These are phyloP conservation scores for Lanmaoa rubissima DNA, from an alignment of 768 basidiomycete genomes.

Conservation along the genomic window DNA sequence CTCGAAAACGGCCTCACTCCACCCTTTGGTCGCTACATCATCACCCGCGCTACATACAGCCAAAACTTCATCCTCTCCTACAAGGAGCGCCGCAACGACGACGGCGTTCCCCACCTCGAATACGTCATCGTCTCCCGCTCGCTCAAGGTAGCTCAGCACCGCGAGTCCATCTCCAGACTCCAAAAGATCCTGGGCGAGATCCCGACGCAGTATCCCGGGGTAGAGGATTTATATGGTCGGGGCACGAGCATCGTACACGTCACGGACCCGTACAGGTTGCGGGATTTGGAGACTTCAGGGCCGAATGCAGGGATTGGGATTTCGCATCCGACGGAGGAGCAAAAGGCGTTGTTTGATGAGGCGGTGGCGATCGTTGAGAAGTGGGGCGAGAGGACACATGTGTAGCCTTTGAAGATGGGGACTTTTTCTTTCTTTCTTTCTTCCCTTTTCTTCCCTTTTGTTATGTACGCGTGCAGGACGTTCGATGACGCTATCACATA, in stretches of 20 bases:
- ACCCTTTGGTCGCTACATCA: slow-evolving; percentile 54
- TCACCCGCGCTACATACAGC: slow-evolving; percentile 41
- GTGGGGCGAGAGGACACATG: slow-evolving; percentile 29
- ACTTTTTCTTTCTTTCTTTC: no score
- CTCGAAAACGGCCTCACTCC: slow-evolving; percentile 66
- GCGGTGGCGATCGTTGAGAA: slow-evolving; percentile 69
- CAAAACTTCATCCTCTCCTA: slow-evolving; percentile 32
- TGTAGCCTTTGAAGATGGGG: no score
- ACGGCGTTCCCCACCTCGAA: slow-evolving; percentile 14
- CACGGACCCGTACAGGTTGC: slow-evolving; percentile 8
- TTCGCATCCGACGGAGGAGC: slow-evolving; percentile 51
- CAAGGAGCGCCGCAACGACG: no score
- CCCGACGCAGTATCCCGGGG: slow-evolving; percentile 41
- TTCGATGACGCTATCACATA: no score
- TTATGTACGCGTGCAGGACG: no score
- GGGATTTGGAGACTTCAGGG: slow-evolving; percentile 36
- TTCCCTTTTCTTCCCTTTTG: no score
- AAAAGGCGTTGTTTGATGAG: slow-evolving; percentile 65
- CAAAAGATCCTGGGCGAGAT: slow-evolving; percentile 56
- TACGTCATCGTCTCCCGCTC: slow-evolving; percentile 34
- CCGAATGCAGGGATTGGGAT: slow-evolving; percentile 51
- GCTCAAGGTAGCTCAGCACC: slow-evolving; percentile 7
- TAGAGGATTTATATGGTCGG: slow-evolving; percentile 70
- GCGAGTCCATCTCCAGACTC: slow-evolving; percentile 35
- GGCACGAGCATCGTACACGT: slow-evolving; percentile 64